These are phyloP conservation scores for Arxiozyma heterogenica DNA, from an alignment of 1,139 yeast genomes.

Conservation along the genomic window DNA sequence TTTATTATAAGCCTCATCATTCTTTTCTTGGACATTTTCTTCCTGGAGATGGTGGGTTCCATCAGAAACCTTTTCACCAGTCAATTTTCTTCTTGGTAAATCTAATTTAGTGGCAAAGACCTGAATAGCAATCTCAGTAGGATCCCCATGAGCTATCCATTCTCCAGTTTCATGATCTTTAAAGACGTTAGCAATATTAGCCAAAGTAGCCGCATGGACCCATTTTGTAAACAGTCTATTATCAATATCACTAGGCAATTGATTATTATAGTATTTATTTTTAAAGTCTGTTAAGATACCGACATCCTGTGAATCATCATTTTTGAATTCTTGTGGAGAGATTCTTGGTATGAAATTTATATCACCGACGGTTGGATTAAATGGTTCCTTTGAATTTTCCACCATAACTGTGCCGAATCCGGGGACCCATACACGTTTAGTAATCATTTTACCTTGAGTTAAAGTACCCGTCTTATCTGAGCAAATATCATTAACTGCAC, in stretches of 20 bases:
- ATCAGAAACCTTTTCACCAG: conserved; percentile 44
- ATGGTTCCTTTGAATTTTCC: conserved; percentile 54
- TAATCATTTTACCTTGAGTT: conserved; percentile 92
- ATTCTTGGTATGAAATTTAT: conserved; percentile 34
- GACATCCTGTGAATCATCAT: conserved; percentile 42
- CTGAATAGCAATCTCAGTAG: conserved; percentile 87
- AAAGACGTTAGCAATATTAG: conserved; percentile 73
- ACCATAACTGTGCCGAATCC: conserved; percentile 57
- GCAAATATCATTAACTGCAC: conserved; percentile 91
- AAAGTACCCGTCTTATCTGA: conserved; percentile 94
- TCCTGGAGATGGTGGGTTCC: neutral
- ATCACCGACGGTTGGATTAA: conserved; percentile 62
- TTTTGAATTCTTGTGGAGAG: conserved; percentile 43
- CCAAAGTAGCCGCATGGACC: conserved; percentile 66
- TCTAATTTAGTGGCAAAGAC: conserved; percentile 41
- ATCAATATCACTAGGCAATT: conserved; percentile 31
- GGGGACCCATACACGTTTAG: conserved; percentile 83
- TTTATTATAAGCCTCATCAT: conserved; percentile 5
- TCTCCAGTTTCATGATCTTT: conserved; percentile 43
- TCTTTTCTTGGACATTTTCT: neutral
- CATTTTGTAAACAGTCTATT: conserved; percentile 43
- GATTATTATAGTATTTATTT: conserved; percentile 35
- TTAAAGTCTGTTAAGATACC: conserved; percentile 39
- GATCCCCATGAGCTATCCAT: conserved; percentile 72
- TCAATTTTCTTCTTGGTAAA: conserved; percentile 58